Base-by-base conservation (phyloP, 257 asterid species). In the Cynanchum wilfordii region DNA sequence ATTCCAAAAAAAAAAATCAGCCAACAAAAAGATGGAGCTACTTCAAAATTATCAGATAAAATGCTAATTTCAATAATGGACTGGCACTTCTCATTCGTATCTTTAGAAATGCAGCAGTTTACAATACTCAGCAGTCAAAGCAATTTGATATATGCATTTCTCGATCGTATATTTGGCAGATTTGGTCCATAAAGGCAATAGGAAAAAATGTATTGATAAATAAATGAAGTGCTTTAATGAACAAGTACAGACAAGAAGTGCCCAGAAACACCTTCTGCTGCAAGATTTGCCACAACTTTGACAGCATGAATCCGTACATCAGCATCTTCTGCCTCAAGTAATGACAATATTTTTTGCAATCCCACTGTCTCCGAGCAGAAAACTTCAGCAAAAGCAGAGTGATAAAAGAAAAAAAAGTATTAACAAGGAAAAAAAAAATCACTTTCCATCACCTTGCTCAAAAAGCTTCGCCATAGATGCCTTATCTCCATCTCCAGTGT, bases 271-370 rank as follows among this genome's bases (percentile, higher is more conserved):
- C 98, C 98, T 89, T 93, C 97, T 3, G 98, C 98, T 3, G 98
- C 98, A 51, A 93, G 84, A 82, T 93, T 93, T 42, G 98, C 98
- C 25, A 93, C 97, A 36, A 93, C 96, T 88, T 93, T 93, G 38
- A 89, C 95, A 25, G 98, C 98, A 85, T 93, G 97, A 71, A 90
- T 90, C 22, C 92, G 94, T 68, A 90, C 96, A 83, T 87, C 93
- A 64, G 93, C 83, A 74, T 93, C 97, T 51, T 86, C 97, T 33
- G 98, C 85, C 76, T 89, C 95, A 77, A 93, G 97, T 78, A 93
- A 78, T 11, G 97, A 86, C 82, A 93, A 76, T 80, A 93, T 93
- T 82, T 87, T 90, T 75, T 89, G 93, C 86, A 93, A 84, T 58
- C 97, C 98, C 82, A 93, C 98, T 90, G 85, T 78, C 50, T 45